Conservation (phyloP, 1,284 basidiomycete genomes). For the Apiotrichum mycotoxinovorans region DNA sequence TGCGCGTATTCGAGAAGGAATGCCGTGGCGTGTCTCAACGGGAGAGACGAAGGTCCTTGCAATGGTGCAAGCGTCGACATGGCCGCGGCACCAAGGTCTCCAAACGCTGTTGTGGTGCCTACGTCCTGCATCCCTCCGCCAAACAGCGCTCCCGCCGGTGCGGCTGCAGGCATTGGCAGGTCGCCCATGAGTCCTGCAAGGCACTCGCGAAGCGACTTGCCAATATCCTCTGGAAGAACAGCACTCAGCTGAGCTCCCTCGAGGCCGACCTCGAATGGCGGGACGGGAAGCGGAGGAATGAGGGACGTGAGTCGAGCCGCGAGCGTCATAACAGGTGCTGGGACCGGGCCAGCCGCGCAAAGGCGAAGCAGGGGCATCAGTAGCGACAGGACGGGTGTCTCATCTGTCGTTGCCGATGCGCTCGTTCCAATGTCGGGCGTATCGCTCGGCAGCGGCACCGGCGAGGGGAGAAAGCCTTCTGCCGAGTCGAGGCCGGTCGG, state of each 20-base stretch:
- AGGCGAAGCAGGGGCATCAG: slow-evolving; percentile 36
- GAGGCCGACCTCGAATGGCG: slow-evolving; percentile 41
- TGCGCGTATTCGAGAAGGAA: slow-evolving; percentile 28
- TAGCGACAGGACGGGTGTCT: slow-evolving; percentile 28
- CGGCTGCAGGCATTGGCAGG: slow-evolving; percentile 20
- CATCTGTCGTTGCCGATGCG: slow-evolving; percentile 10
- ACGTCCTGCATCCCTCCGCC: not conserved
- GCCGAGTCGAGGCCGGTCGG: slow-evolving; percentile 23
- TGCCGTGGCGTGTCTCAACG: slow-evolving; percentile 17
- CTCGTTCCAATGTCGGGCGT: slow-evolving; percentile 30
- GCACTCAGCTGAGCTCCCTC: slow-evolving; percentile 37
- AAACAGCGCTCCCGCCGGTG: slow-evolving; percentile 3
- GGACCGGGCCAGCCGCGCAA: slow-evolving; percentile 16
- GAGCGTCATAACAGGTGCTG: slow-evolving; percentile 22
- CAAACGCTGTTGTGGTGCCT: not conserved
- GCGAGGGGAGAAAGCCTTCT: slow-evolving; percentile 13
- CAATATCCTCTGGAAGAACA: slow-evolving; percentile 33
- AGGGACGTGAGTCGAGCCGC: slow-evolving; percentile 24
- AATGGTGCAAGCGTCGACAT: not conserved
- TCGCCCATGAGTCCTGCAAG: slow-evolving; percentile 43
- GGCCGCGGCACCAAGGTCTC: slow-evolving; percentile 1
- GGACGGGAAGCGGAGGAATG: slow-evolving; percentile 37
- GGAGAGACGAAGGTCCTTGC: slow-evolving; percentile 10
- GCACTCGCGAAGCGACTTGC: slow-evolving; percentile 30
- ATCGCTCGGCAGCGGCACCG: slow-evolving; percentile 3